These are phyloP conservation scores for Geotrichum aggregatum DNA, from an alignment of 1,139 yeast genomes.

Conservation along the genomic window DNA sequence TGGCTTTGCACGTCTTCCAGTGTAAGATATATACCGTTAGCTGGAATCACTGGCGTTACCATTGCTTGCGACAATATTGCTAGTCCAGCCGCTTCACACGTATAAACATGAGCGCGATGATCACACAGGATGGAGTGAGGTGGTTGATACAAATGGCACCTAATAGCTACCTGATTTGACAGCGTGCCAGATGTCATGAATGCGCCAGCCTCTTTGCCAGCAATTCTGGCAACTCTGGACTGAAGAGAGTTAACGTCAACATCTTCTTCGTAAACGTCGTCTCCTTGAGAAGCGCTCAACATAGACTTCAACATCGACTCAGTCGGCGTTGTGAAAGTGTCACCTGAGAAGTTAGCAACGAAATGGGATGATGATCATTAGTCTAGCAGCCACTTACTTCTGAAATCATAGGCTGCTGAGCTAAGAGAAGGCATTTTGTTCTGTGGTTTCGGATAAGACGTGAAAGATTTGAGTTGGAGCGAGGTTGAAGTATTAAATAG, in stretches of 20 bases:
- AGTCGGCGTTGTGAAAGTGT: slow-evolving; percentile 91
- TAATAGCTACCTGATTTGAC: slow-evolving; percentile 81
- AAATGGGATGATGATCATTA: too few species aligned
- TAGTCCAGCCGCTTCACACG: slow-evolving; percentile 86
- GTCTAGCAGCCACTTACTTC: slow-evolving; percentile 27
- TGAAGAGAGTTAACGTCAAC: slow-evolving; percentile 63
- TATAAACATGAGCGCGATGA: slow-evolving; percentile 75
- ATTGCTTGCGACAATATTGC: slow-evolving; percentile 88
- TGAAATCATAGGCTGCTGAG: slow-evolving; percentile 29
- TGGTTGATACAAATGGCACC: slow-evolving; percentile 76
- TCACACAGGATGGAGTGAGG: slow-evolving; percentile 85
- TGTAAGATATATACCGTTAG: slow-evolving; percentile 70
- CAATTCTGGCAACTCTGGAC: slow-evolving; percentile 56
- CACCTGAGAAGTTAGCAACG: slow-evolving; percentile 42
- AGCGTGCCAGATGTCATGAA: slow-evolving; percentile 88
- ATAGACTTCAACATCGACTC: slow-evolving; percentile 66
- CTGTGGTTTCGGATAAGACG: not conserved
- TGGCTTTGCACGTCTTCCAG: slow-evolving; percentile 68
- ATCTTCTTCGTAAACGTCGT: slow-evolving; percentile 86
- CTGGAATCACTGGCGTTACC: slow-evolving; percentile 79
- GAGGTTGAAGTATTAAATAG: too few species aligned
- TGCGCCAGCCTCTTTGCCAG: slow-evolving; percentile 81
- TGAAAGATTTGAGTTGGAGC: too few species aligned
- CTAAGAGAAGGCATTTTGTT: not conserved
- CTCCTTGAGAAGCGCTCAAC: slow-evolving; percentile 65